Evolutionary conservation across 2,329 filamentous ascomycete species (phyloP).

Genomic region (Clonostachys sp.): DNA sequence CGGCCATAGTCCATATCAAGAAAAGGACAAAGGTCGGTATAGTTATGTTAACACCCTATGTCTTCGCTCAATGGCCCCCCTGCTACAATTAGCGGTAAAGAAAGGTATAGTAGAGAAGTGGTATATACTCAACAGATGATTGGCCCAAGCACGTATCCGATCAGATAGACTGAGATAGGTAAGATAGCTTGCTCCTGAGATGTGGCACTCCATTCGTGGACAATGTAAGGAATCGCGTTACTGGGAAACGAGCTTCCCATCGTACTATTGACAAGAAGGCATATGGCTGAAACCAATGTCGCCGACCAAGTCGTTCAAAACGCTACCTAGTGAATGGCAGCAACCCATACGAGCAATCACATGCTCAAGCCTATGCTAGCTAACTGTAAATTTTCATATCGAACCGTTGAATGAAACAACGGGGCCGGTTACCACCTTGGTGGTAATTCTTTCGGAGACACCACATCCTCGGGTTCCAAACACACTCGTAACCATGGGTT

Average conservation of each 20-base stretch:
- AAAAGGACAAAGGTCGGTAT: constrained; percentile 42
- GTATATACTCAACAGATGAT: constrained; percentile 38
- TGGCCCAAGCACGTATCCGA: constrained; percentile 59
- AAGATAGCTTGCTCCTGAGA: constrained; percentile 39
- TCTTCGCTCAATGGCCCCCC: constrained; percentile 61
- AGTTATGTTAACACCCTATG: constrained; percentile 46
- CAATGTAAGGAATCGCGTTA: constrained; percentile 55
- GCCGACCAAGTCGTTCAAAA: constrained; percentile 10
- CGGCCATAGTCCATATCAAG: constrained; percentile 47
- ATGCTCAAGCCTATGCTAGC: too few species aligned
- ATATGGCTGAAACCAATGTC: constrained; percentile 49
- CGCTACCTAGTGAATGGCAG: too few species aligned
- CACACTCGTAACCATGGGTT: too few species aligned
- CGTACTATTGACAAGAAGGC: constrained; percentile 62
- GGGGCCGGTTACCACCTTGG: too few species aligned
- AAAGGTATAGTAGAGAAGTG: too few species aligned
- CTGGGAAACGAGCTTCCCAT: constrained; percentile 62
- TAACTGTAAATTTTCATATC: too few species aligned
- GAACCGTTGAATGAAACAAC: too few species aligned
- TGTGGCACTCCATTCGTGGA: constrained; percentile 50
- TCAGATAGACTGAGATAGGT: constrained; percentile 58
- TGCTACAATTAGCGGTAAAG: too few species aligned
- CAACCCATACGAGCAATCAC: too few species aligned
- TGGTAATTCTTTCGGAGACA: too few species aligned
- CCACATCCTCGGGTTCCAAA: too few species aligned